Conservation (phyloP, 768 basidiomycete species). For the Russula sp. region DNA sequence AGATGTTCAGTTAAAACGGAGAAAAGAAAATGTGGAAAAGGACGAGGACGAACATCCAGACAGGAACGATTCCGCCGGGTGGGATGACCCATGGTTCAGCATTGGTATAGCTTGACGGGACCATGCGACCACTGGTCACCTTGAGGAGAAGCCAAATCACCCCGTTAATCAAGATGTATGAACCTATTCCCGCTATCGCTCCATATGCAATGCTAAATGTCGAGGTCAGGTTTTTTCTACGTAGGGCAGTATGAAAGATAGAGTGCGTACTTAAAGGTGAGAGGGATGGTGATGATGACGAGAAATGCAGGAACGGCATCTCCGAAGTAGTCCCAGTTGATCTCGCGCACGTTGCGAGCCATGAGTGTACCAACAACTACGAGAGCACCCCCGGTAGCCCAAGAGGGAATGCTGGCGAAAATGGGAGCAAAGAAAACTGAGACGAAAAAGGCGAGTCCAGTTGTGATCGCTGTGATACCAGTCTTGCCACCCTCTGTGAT, state of each 20-base stretch:
- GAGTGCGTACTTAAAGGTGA: conserved; percentile 61
- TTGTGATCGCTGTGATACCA: conserved; percentile 69
- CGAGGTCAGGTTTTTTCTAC: conserved; percentile 9
- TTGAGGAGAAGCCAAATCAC: conserved; percentile 53
- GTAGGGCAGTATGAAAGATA: conserved; percentile 4
- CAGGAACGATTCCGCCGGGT: conserved; percentile 60
- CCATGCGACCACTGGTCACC: conserved; percentile 49
- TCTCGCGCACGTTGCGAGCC: conserved; percentile 76
- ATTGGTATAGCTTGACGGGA: conserved; percentile 57
- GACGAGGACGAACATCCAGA: conserved; percentile 47
- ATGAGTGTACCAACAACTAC: conserved; percentile 85
- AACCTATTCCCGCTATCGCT: conserved; percentile 71
- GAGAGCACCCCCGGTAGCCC: conserved; percentile 84
- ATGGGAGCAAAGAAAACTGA: conserved; percentile 86
- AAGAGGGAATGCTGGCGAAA: conserved; percentile 79
- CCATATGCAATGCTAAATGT: conserved; percentile 74
- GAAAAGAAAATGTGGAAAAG: background rate
- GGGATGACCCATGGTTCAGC: conserved; percentile 70
- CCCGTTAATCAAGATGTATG: conserved; percentile 70
- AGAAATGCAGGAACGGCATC: conserved; percentile 86
- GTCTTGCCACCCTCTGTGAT: conserved; percentile 78
- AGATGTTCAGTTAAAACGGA: background rate
- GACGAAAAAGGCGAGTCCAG: conserved; percentile 72
- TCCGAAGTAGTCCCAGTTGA: conserved; percentile 87
- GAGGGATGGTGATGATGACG: conserved; percentile 70